A percentile compares a stretch with the other conserved stretches of the same genome.
Conservation (phyloP, 306 rosid genomes). For the Sphenostylis stenocarpa region DNA sequence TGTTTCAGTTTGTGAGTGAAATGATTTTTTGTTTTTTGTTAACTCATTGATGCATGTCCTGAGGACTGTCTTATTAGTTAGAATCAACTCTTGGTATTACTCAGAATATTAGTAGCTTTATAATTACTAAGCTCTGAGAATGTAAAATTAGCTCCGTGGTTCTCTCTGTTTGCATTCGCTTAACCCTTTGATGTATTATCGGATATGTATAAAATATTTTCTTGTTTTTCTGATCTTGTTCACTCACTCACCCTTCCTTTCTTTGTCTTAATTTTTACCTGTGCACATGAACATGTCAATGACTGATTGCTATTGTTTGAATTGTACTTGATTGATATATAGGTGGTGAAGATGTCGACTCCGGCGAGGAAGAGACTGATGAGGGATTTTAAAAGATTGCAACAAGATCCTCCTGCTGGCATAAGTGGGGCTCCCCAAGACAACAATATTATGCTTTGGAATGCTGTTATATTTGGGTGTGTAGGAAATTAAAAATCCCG, state of each 20-base stretch:
- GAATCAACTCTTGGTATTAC: background rate
- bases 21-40: background rate
- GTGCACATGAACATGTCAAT: background rate
- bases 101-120: background rate
- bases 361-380: constrained; percentile 91
- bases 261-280: background rate
- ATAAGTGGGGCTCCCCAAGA: constrained; percentile 97
- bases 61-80: background rate
- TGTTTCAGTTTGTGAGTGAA: constrained; percentile 9
- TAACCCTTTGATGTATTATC: background rate
- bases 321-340: constrained; percentile 29
- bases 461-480: constrained; percentile 96
- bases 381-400: constrained; percentile 96
- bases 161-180: background rate
- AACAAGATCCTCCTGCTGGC: constrained; percentile 94
- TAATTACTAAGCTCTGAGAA: background rate
- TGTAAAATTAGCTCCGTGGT: background rate
- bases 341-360: constrained; percentile 91
- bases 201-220: background rate
- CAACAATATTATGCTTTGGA: constrained; percentile 95
- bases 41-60: constrained; percentile 12
- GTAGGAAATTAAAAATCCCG: constrained; percentile 18
- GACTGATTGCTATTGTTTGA: constrained; percentile 6
- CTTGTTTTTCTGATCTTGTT: background rate
- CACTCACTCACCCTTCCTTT: background rate